Conservation (phyloP, 192 early-diverging fungal species). For the Backusella sp. region DNA sequence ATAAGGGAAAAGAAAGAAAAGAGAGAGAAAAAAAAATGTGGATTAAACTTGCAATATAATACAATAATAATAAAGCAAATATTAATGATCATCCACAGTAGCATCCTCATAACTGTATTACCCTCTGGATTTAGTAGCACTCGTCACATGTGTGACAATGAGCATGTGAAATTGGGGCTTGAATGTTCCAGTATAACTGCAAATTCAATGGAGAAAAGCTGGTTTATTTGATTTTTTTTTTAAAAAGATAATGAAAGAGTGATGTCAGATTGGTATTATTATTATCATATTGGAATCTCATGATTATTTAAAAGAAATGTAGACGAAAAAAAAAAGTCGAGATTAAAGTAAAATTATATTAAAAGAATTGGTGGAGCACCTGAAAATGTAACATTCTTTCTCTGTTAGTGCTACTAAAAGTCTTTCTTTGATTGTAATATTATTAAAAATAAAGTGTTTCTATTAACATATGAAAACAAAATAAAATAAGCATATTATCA, state of each 20-base stretch:
- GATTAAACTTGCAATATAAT: not conserved
- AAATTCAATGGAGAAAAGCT: not conserved
- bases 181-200: not conserved
- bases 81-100: not conserved
- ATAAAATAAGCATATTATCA: not conserved
- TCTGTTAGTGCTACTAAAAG: not conserved
- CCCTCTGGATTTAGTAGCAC: not conserved
- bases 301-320: not conserved
- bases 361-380: not conserved
- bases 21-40: not conserved
- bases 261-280: not conserved
- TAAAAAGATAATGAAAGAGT: not conserved
- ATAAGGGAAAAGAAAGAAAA: not conserved
- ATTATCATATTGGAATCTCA: not conserved
- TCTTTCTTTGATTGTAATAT: not conserved
- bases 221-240: not conserved
- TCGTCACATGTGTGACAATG: conserved; percentile 1
- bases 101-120: conserved; percentile 1
- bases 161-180: not conserved
- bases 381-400: not conserved
- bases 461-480: not conserved
- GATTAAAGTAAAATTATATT: not conserved
- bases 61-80: not conserved
- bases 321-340: not conserved
- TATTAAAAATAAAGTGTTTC: not conserved